Evolutionary conservation across 129 eudicot species (phyloP).

Genomic region (Lactuca saligna): DNA sequence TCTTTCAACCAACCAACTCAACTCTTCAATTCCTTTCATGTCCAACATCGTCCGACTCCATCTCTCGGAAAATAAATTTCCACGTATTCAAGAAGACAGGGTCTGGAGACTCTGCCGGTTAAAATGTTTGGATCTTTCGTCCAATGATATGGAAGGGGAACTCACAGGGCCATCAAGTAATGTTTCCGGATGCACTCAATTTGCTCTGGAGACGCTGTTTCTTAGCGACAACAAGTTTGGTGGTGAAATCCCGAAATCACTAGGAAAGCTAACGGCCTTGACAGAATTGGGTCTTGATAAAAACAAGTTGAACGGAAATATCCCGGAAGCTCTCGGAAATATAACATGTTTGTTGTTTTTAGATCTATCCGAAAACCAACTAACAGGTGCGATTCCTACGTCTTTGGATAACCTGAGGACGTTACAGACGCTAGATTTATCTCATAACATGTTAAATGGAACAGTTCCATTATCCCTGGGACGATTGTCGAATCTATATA

Average conservation of each 20-base stretch:
- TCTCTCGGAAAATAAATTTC: conserved; percentile 20
- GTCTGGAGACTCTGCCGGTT: conserved; percentile 23
- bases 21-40: conserved; percentile 24
- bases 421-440: too few species aligned
- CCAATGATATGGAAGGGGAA: conserved; percentile 16
- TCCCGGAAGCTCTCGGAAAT: conserved; percentile 29
- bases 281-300: conserved; percentile 13
- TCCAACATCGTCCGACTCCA: conserved; percentile 22
- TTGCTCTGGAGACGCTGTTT: conserved; percentile 19
- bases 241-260: conserved; percentile 24
- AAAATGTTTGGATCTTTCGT: conserved; percentile 19
- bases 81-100: conserved; percentile 18
- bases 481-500: conserved; percentile 2
- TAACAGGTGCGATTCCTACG: conserved; percentile 33
- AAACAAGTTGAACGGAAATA: conserved; percentile 19
- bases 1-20: conserved; percentile 28
- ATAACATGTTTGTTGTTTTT: conserved; percentile 14
- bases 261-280: conserved; percentile 24
- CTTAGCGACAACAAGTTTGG: conserved; percentile 8
- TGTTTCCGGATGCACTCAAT: conserved; percentile 12
- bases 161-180: background rate
- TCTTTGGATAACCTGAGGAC: too few species aligned
- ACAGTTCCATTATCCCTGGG: conserved; percentile 1
- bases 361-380: conserved; percentile 31
- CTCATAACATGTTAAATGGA: too few species aligned